These are phyloP conservation scores for Fonticula alba DNA, from an alignment of 78 protist genomes.

Conservation along the genomic window DNA sequence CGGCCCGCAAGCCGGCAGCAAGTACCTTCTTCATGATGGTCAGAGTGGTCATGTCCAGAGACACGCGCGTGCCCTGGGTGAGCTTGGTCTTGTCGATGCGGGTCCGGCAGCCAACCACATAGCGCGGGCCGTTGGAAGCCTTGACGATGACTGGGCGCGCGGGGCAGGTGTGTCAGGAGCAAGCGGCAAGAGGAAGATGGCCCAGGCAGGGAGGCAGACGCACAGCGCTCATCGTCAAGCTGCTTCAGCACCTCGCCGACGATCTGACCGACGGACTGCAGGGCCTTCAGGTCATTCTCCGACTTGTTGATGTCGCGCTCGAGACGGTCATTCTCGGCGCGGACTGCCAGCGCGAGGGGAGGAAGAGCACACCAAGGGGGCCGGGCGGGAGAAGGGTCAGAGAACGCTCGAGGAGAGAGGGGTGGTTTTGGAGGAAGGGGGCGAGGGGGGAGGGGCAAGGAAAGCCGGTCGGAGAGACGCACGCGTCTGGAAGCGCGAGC, in stretches of 20 bases:
- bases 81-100: constrained; percentile 60
- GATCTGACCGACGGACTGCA: constrained; percentile 92
- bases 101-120: constrained; percentile 85
- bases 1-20: no score
- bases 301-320: no score
- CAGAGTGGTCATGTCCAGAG: constrained; percentile 97
- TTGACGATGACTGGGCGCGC: constrained; percentile 71
- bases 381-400: no score
- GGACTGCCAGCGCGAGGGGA: no score
- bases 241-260: constrained; percentile 95
- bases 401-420: no score
- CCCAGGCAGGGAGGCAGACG: constrained; percentile 9
- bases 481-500: no score
- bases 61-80: constrained; percentile 80
- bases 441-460: no score
- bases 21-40: no score
- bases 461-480: no score
- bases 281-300: constrained; percentile 87
- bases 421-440: no score
- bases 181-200: neutral
- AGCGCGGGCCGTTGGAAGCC: constrained; percentile 94
- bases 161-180: neutral
- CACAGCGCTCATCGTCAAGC: constrained; percentile 82
- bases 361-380: no score
- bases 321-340: no score